phyloP scores from a whole-genome alignment of 2,329 filamentous ascomycete genomes.

The Annulohypoxylon truncatum region DNA sequence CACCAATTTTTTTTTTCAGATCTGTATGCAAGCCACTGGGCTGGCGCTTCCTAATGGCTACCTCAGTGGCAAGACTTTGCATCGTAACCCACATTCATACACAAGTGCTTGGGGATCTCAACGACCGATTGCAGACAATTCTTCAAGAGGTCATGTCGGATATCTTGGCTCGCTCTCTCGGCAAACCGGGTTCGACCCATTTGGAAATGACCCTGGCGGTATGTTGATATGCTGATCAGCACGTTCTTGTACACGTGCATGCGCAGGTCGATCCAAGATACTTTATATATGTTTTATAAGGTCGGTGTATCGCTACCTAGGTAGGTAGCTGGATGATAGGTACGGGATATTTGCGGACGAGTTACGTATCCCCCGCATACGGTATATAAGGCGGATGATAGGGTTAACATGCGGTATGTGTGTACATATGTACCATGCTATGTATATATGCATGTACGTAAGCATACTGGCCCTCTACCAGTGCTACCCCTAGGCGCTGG shows the following conservation, averaged over 20 bases:
- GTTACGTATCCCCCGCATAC: constrained; percentile 28
- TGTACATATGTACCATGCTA: constrained; percentile 13
- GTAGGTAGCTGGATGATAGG: constrained; percentile 34
- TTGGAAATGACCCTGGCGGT: constrained; percentile 6
- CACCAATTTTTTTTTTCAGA: constrained; percentile 31
- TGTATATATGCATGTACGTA: constrained; percentile 18
- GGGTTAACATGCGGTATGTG: constrained; percentile 3
- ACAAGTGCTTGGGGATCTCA: background rate
- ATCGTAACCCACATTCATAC: constrained; percentile 2
- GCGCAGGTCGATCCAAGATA: constrained; percentile 21
- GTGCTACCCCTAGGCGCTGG: constrained; percentile 9
- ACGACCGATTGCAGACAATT: constrained; percentile 17
- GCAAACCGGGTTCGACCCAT: constrained; percentile 14
- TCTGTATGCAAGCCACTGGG: constrained; percentile 31
- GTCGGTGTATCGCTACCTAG: constrained; percentile 19
- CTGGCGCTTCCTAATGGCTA: constrained; percentile 15
- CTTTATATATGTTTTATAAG: constrained; percentile 8
- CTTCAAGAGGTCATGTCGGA: constrained; percentile 1
- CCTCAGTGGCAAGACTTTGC: constrained; percentile 15
- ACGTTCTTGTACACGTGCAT: constrained; percentile 23
- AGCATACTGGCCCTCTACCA: constrained; percentile 9
- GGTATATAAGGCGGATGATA: constrained; percentile 24
- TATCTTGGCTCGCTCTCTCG: constrained; percentile 9
- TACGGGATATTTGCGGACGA: constrained; percentile 28
- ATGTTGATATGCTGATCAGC: constrained; percentile 21